Evolutionary conservation across 2,329 filamentous ascomycete species (phyloP), one percentile per base, ranked within the genome.

Genomic region (Penicillium sp.): DNA sequence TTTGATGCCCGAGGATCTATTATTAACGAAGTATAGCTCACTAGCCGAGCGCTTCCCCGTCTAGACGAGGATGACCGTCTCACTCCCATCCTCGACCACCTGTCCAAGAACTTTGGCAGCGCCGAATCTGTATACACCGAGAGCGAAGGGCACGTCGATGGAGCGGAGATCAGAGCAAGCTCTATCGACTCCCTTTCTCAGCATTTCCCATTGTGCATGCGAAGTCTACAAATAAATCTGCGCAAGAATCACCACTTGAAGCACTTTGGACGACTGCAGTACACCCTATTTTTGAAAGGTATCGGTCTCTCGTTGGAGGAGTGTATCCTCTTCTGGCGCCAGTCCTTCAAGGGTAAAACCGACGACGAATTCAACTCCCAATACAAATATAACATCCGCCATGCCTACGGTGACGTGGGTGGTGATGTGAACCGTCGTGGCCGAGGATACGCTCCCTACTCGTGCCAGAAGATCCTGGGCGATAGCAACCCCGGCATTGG

Each of bases 321-420:
- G 70, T 89, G 84, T 60, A 80, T 98, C 23, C 61, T 89, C 10
- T 98, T 98, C 76, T 98, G 93, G 93, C 85, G 93, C 9, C 81
- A 83, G 54, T 78, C 81, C 25, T 97, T 98, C 80, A 84, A 83
- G 67, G 87, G 89, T 58, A 83, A 95, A 56, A 91, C 88, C 0
- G 93, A 97, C 64, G 92, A 97, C 63, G 86, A 86, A 31, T 98
- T 97, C 79, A 95, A 95, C 72, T 97, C 96, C 66, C 90, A 96
- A 67, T 97, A 98, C 74, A 82, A 88, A 39, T 98, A 98, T 79
- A 97, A 98, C 68, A 82, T 97, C 50, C 87, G 91, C n/a, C 92
- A 98, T 78, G 72, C 79, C 0, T 98, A 97, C 68, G 93, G 93
- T 58, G 92, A 97, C 63, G 93, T 97, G 0, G 93, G 93, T 47